Conservation (phyloP, 75 land plant genomes). For the Azolla pinnata region DNA sequence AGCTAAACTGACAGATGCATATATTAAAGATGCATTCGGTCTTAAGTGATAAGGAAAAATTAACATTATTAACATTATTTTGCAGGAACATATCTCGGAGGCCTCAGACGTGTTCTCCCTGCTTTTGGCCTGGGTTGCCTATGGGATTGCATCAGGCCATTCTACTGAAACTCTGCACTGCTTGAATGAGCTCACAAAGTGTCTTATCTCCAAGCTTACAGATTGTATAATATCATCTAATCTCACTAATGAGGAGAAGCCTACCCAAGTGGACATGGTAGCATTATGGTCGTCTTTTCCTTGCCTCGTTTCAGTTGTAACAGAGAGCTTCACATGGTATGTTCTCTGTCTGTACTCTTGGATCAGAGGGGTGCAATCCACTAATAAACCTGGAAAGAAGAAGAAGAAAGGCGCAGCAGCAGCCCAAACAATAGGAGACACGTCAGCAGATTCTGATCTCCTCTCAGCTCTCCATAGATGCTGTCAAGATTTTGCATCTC, state of each 20-base stretch:
- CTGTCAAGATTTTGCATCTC: no score
- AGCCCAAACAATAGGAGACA: no score
- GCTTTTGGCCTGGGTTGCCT: constrained; percentile 14
- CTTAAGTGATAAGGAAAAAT: no score
- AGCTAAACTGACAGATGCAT: no score
- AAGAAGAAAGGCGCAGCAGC: constrained; percentile 17
- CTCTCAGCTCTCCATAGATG: no score
- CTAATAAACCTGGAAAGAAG: constrained; percentile 13
- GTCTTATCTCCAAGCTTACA: constrained; percentile 1
- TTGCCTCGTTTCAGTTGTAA: constrained; percentile 12
- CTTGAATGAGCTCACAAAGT: constrained; percentile 2
- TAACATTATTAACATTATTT: no score
- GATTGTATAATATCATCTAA: constrained; percentile 4
- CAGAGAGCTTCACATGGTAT: constrained; percentile 23
- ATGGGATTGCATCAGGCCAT: background rate
- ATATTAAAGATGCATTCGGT: no score
- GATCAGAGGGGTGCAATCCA: constrained; percentile 16
- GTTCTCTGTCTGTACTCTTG: constrained; percentile 21
- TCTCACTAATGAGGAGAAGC: background rate
- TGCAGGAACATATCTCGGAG: constrained; percentile 10
- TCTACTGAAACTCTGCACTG: background rate
- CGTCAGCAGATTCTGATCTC: no score
- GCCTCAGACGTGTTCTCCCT: constrained; percentile 12
- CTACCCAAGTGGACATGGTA: background rate
- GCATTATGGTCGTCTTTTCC: constrained; percentile 4